phyloP scores from a whole-genome alignment of 148 eudicot species.

The Linanthus parryae region DNA sequence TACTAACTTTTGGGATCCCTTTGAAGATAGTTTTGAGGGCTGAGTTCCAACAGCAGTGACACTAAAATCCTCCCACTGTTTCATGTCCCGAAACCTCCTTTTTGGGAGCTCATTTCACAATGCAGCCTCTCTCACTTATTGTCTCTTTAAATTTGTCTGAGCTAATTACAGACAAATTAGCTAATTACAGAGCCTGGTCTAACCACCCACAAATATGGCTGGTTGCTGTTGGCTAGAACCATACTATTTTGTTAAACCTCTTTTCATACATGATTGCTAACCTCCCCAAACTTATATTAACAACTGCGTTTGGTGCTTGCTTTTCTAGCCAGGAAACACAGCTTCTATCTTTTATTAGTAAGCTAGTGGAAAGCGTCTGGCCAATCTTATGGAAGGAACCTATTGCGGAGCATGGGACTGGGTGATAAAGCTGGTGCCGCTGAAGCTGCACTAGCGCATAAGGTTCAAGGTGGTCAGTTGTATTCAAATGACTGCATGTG shows the following conservation, averaged over 20 bases:
- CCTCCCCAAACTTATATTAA: slow-evolving; percentile 19
- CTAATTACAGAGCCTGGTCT: slow-evolving; percentile 8
- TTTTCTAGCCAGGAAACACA: slow-evolving; percentile 21
- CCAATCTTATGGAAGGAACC: slow-evolving; percentile 17
- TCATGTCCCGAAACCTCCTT: slow-evolving; percentile 15
- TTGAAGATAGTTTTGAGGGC: slow-evolving; percentile 14
- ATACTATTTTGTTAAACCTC: slow-evolving; percentile 15
- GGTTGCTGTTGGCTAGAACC: slow-evolving; percentile 17
- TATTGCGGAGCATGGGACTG: slow-evolving; percentile 6
- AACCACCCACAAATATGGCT: slow-evolving; percentile 23
- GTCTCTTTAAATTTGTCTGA: slow-evolving; percentile 3
- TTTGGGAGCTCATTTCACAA: slow-evolving; percentile 23
- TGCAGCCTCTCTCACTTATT: slow-evolving; percentile 13
- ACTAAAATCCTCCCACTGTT: slow-evolving; percentile 18
- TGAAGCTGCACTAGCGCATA: neutral
- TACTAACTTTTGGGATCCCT: slow-evolving; percentile 26
- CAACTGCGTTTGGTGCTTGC: slow-evolving; percentile 12
- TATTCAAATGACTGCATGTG: neutral
- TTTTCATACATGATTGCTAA: slow-evolving; percentile 7
- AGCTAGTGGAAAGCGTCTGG: slow-evolving; percentile 3
- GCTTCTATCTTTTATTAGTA: slow-evolving; percentile 1
- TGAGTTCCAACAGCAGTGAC: slow-evolving; percentile 30
- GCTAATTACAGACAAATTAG: neutral
- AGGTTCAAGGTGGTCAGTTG: neutral
- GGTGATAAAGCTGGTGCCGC: too few species aligned